Evolutionary conservation across 805 yeast genomes (phyloP).

Genomic region (Nadsonia fulvescens): DNA sequence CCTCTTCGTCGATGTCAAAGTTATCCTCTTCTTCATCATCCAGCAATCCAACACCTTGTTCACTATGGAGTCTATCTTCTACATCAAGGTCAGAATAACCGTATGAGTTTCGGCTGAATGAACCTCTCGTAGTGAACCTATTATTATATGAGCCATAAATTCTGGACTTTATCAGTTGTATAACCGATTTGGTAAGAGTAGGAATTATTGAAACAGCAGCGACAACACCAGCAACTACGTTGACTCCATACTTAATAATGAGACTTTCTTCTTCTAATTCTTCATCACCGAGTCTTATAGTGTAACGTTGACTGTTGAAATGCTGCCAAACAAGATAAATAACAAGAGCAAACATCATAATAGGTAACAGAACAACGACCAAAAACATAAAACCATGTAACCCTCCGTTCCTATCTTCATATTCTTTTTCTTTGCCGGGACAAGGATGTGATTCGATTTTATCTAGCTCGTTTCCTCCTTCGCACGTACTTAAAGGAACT

Average conservation of each 20-base stretch:
- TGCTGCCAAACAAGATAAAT: conserved; percentile 62
- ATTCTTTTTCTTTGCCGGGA: conserved; percentile 70
- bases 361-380: conserved; percentile 38
- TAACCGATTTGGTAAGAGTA: conserved; percentile 6
- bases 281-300: conserved; percentile 66
- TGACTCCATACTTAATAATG: conserved; percentile 11
- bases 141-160: too few relatives aligned
- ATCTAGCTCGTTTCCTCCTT: conserved; percentile 61
- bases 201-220: conserved; percentile 13
- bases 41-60: too few relatives aligned
- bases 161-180: too few relatives aligned
- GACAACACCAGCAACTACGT: conserved; percentile 17
- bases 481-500: conserved; percentile 71
- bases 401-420: conserved; percentile 29
- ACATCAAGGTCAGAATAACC: too few relatives aligned
- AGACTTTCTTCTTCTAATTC: conserved; percentile 8
- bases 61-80: too few relatives aligned
- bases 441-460: conserved; percentile 51
- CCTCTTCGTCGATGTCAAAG: too few relatives aligned
- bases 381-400: conserved; percentile 33
- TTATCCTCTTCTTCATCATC: too few relatives aligned
- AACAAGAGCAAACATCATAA: conserved; percentile 30
- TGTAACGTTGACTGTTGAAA: conserved; percentile 72
- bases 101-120: too few relatives aligned
- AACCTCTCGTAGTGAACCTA: too few relatives aligned